phyloP scores from a whole-genome alignment of 345 rosid species.

The Ceriops decandra region DNA sequence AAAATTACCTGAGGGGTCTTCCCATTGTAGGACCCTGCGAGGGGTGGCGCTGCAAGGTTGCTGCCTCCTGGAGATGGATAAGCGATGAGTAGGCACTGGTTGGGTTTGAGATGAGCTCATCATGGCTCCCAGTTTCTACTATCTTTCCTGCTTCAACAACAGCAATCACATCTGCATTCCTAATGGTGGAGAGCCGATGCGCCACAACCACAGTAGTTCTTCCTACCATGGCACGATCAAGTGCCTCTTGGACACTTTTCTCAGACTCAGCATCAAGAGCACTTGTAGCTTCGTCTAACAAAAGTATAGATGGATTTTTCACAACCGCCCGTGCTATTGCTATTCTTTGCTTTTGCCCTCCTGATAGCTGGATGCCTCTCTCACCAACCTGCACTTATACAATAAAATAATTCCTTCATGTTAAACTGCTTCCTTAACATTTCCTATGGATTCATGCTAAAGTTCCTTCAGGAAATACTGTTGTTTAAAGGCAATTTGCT shows the following conservation, averaged over 20 bases:
- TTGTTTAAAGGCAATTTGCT: too few relatives aligned
- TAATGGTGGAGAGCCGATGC: constrained; percentile 83
- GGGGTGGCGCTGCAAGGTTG: constrained; percentile 54
- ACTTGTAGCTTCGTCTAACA: constrained; percentile 96
- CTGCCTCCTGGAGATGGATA: constrained; percentile 77
- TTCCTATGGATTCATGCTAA: too few relatives aligned
- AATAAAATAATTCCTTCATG: neutral
- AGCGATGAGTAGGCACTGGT: constrained; percentile 67
- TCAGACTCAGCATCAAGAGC: constrained; percentile 94
- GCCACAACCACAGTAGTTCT: constrained; percentile 89
- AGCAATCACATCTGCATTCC: constrained; percentile 84
- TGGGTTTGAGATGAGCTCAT: constrained; percentile 65
- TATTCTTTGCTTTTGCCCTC: constrained; percentile 96
- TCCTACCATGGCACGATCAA: constrained; percentile 91
- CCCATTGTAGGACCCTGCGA: constrained; percentile 52
- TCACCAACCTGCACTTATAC: constrained; percentile 67
- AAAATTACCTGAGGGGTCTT: constrained; percentile 60
- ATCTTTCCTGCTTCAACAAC: constrained; percentile 79
- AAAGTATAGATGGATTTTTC: constrained; percentile 80
- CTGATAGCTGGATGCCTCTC: constrained; percentile 86
- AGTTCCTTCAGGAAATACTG: too few relatives aligned
- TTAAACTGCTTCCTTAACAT: too few relatives aligned
- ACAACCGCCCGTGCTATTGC: constrained; percentile 88
- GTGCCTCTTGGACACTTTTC: constrained; percentile 92
- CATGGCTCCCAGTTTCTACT: constrained; percentile 85